Conservation (phyloP, 768 basidiomycete species). For the Lactarius pseudohatsudake region DNA sequence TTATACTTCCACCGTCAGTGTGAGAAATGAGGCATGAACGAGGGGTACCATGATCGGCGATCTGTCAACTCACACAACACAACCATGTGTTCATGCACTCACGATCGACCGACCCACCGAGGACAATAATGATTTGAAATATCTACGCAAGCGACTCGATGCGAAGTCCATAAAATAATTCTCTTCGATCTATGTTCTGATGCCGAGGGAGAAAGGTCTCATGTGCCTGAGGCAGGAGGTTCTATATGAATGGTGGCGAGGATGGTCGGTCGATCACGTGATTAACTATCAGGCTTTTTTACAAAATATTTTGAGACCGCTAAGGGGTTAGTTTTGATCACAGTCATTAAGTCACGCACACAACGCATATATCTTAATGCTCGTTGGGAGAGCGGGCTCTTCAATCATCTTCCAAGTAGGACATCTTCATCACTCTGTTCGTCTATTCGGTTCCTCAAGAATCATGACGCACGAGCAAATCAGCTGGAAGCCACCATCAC, state of each 20-base stretch:
- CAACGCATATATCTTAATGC: slow-evolving; percentile 12
- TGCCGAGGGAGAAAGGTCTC: slow-evolving; percentile 6
- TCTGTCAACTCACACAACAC: slow-evolving; percentile 8
- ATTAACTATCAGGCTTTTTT: neutral
- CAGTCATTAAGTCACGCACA: neutral
- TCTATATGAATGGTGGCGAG: neutral
- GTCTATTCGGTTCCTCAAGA: neutral
- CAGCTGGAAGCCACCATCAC: slow-evolving; percentile 49
- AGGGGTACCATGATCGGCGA: slow-evolving; percentile 11
- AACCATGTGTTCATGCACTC: neutral
- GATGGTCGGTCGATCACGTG: slow-evolving; percentile 5
- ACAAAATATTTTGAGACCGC: neutral
- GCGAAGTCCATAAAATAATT: neutral
- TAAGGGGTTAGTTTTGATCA: neutral
- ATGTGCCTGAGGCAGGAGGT: slow-evolving; percentile 16
- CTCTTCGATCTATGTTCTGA: slow-evolving; percentile 4
- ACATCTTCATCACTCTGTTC: neutral
- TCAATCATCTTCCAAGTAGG: slow-evolving; percentile 8
- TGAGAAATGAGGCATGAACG: slow-evolving; percentile 9
- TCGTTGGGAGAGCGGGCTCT: slow-evolving; percentile 7
- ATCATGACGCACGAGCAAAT: slow-evolving; percentile 63
- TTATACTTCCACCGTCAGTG: neutral
- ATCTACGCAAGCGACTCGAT: neutral
- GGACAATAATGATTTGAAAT: neutral
- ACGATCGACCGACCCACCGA: neutral